These are phyloP conservation scores for Coelastrella sp. DNA, from an alignment of 139 green algal genomes.

Conservation along the genomic window DNA sequence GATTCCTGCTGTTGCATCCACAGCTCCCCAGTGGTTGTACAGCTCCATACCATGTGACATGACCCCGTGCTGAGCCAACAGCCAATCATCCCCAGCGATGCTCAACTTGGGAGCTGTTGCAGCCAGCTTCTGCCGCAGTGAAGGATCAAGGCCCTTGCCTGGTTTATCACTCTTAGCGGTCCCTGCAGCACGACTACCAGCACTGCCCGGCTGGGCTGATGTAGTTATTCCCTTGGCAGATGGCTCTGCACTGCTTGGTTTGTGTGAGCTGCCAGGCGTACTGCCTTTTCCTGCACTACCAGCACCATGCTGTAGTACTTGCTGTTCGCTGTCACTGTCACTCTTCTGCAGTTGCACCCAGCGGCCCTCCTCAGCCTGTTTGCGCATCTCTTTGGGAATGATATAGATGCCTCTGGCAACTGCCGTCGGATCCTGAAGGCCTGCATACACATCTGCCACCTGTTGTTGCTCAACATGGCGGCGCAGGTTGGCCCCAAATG, in stretches of 20 bases:
- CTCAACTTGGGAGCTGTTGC: constrained; percentile 24
- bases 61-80: constrained; percentile 21
- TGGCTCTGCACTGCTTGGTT: background rate
- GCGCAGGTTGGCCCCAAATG: background rate
- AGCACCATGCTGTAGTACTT: too few relatives aligned
- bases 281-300: too few relatives aligned
- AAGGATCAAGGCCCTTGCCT: background rate
- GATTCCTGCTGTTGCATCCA: constrained; percentile 6
- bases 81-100: constrained; percentile 20
- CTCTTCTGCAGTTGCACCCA: constrained; percentile 18
- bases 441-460: constrained; percentile 3
- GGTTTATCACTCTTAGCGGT: background rate
- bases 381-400: constrained; percentile 12
- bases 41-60: constrained; percentile 49
- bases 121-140: constrained; percentile 23
- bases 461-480: background rate
- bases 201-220: background rate
- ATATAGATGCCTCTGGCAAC: background rate
- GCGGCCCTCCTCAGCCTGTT: background rate
- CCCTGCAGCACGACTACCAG: background rate
- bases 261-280: background rate
- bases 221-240: too few relatives aligned
- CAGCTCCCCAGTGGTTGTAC: constrained; percentile 48
- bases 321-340: constrained; percentile 9
- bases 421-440: constrained; percentile 9